Percentiles rank a stretch among this genome's conserved stretches.
Conservation (phyloP, 352 stramenopile species). For the Peronospora belbahrii region DNA sequence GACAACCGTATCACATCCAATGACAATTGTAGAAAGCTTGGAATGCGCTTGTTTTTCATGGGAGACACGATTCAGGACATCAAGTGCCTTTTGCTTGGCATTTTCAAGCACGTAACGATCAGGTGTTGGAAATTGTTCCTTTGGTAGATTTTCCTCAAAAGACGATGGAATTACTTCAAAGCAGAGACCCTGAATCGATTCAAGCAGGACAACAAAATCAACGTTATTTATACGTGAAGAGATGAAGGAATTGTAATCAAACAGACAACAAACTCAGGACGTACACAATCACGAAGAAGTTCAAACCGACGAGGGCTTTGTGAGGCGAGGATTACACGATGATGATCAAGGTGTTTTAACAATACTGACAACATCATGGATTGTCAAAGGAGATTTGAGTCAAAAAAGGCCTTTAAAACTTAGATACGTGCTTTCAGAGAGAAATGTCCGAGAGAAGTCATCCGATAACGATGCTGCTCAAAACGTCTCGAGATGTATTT, state of each 20-base stretch:
- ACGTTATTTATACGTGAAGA: no score
- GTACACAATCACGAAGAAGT: constrained; percentile 62
- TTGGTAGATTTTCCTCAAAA: constrained; percentile 79
- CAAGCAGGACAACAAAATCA: no score
- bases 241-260: no score
- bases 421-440: no score
- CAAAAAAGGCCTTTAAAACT: no score
- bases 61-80: constrained; percentile 47
- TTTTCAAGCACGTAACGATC: constrained; percentile 77
- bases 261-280: no score
- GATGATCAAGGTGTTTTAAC: constrained; percentile 33
- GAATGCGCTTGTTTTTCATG: constrained; percentile 1
- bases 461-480: no score
- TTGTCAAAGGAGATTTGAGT: no score
- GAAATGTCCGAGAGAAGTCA: no score
- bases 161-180: constrained; percentile 77
- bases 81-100: constrained; percentile 67
- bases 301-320: constrained; percentile 74
- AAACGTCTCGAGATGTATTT: no score
- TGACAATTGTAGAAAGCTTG: constrained; percentile 37
- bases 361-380: constrained; percentile 61
- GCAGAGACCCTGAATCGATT: constrained; percentile 41
- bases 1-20: constrained; percentile 87
- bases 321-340: constrained; percentile 66
- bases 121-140: constrained; percentile 53